Evolutionary conservation across 2,329 filamentous ascomycete species (phyloP).

Genomic region (Ampelomyces quisqualis): DNA sequence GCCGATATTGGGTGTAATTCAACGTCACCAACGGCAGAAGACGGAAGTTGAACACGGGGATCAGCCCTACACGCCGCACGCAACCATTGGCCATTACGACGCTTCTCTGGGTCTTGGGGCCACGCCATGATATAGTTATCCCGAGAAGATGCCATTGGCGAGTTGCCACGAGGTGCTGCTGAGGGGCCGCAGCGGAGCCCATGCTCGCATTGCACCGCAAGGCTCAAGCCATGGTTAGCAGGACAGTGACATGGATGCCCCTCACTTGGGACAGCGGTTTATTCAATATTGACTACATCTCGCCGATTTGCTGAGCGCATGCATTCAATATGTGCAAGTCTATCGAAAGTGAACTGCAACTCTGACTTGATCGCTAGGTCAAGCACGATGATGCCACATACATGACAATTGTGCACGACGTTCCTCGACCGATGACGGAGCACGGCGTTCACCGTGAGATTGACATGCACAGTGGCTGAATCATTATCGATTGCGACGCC

Average conservation of each 20-base stretch:
- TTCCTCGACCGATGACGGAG: background rate
- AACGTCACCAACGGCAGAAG: background rate
- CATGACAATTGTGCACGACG: background rate
- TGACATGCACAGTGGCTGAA: background rate
- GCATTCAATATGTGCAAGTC: slow-evolving; percentile 1
- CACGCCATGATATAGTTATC: background rate
- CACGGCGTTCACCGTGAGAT: slow-evolving; percentile 1
- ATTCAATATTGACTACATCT: background rate
- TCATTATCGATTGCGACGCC: slow-evolving; percentile 13
- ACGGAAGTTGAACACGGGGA: slow-evolving; percentile 1
- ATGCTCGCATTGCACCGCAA: too few species aligned
- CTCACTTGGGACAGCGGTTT: slow-evolving; percentile 8
- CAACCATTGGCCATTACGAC: slow-evolving; percentile 15
- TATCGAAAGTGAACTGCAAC: slow-evolving; percentile 3
- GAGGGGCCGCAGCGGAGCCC: slow-evolving; percentile 16
- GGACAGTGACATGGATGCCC: slow-evolving; percentile 12
- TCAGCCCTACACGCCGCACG: slow-evolving; percentile 10
- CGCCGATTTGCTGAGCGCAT: slow-evolving; percentile 2
- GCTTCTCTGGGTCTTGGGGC: slow-evolving; percentile 8
- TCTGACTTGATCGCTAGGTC: background rate
- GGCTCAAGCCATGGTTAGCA: too few species aligned
- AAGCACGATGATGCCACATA: background rate
- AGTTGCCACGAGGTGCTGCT: background rate
- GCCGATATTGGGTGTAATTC: slow-evolving; percentile 69
- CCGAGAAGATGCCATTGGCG: slow-evolving; percentile 10